These are phyloP conservation scores for Elsinoe fawcettii DNA, from an alignment of 2,329 filamentous ascomycete species.

Conservation along the genomic window DNA sequence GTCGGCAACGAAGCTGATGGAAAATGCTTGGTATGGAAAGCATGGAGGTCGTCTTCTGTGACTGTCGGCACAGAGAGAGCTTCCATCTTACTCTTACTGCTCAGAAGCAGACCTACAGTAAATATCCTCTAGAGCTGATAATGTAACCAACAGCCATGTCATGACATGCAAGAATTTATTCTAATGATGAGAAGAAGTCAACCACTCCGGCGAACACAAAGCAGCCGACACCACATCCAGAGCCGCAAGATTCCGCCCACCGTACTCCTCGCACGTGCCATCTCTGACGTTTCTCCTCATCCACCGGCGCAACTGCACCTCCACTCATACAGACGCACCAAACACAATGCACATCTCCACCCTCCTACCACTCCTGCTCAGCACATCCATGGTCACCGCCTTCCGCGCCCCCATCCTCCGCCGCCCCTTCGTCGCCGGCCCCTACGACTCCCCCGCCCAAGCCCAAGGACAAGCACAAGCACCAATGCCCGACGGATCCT, in stretches of 20 bases:
- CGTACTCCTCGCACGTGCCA: constrained; percentile 5
- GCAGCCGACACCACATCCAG: background rate
- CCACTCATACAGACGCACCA: background rate
- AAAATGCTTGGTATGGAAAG: constrained; percentile 34
- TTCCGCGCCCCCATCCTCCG: constrained; percentile 9
- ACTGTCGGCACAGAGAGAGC: constrained; percentile 3
- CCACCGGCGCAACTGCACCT: background rate
- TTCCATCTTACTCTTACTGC: background rate
- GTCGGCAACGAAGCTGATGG: constrained; percentile 26
- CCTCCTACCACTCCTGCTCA: background rate
- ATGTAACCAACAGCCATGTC: background rate
- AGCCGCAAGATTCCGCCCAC: constrained; percentile 8
- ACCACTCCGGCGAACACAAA: background rate
- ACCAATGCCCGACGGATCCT: background rate
- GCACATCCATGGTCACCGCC: background rate
- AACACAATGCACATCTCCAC: background rate
- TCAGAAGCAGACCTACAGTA: background rate
- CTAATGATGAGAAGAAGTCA: background rate
- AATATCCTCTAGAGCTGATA: too few relatives aligned
- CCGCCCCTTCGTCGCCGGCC: constrained; percentile 8
- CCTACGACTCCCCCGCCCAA: background rate
- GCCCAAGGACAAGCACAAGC: too few relatives aligned
- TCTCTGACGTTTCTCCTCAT: background rate
- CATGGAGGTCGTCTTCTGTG: constrained; percentile 28
- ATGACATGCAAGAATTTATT: background rate